Percentiles rank a stretch among this genome's conserved stretches.
These are phyloP conservation scores for Diutina catenulata DNA, from an alignment of 1,139 yeast genomes.

Conservation along the genomic window DNA sequence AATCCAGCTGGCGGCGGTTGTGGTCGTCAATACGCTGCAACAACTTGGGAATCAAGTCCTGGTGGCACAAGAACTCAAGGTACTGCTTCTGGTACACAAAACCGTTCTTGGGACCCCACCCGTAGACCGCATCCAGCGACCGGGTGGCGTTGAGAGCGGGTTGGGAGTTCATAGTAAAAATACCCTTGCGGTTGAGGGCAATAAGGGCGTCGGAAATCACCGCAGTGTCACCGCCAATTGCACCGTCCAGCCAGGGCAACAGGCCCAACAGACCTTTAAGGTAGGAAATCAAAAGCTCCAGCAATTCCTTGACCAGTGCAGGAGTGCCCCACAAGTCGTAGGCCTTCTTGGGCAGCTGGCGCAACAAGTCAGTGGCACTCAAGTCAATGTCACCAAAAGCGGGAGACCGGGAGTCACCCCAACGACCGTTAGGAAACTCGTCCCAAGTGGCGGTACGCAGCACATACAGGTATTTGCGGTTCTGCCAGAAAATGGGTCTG, in stretches of 20 bases:
- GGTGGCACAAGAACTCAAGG: slow-evolving; percentile 71
- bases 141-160: slow-evolving; percentile 79
- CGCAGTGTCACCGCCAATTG: slow-evolving; percentile 67
- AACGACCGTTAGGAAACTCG: slow-evolving; percentile 90
- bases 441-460: slow-evolving; percentile 91
- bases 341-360: slow-evolving; percentile 75
- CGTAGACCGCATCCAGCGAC: slow-evolving; percentile 62
- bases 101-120: slow-evolving; percentile 96
- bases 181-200: slow-evolving; percentile 50
- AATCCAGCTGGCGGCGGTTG: slow-evolving; percentile 17
- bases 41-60: slow-evolving; percentile 30
- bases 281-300: slow-evolving; percentile 51
- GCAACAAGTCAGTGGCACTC: slow-evolving; percentile 64
- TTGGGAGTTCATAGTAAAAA: slow-evolving; percentile 84
- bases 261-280: slow-evolving; percentile 60
- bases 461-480: slow-evolving; percentile 82
- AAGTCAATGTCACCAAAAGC: slow-evolving; percentile 83
- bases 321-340: slow-evolving; percentile 86
- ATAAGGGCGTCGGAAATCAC: slow-evolving; percentile 50
- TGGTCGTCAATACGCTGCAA: slow-evolving; percentile 23
- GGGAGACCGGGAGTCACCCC: slow-evolving; percentile 92
- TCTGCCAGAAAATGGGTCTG: slow-evolving; percentile 94
- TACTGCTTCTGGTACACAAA: slow-evolving; percentile 90
- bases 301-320: slow-evolving; percentile 41
- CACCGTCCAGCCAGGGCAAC: slow-evolving; percentile 93